These are phyloP conservation scores for Yarrowia sp. DNA, from an alignment of 805 yeast genomes.

Conservation along the genomic window DNA sequence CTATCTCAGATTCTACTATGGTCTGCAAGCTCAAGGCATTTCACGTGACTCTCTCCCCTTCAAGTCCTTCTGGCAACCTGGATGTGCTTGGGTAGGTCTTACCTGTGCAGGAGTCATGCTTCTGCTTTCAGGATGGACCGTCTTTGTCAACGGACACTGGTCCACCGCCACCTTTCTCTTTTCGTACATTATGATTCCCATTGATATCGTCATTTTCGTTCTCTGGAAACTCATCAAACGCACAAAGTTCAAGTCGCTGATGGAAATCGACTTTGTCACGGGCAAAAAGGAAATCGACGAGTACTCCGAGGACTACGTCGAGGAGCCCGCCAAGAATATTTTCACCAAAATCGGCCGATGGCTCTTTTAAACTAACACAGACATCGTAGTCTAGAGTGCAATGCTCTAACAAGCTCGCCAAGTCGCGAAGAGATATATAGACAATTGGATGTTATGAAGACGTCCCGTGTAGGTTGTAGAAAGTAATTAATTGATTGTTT, in stretches of 20 bases:
- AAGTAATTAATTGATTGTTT: too few species aligned
- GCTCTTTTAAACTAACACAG: constrained; percentile 16
- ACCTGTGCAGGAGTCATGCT: constrained; percentile 51
- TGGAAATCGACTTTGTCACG: constrained; percentile 52
- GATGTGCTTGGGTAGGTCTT: constrained; percentile 51
- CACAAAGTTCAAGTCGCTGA: constrained; percentile 47
- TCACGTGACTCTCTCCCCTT: constrained; percentile 50
- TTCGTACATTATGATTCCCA: constrained; percentile 69
- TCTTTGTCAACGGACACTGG: constrained; percentile 69
- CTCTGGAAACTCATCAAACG: constrained; percentile 54
- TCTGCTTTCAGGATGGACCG: constrained; percentile 65
- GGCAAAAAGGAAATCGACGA: constrained; percentile 59
- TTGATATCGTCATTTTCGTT: constrained; percentile 49
- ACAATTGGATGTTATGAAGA: not conserved
- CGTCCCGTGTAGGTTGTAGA: too few species aligned
- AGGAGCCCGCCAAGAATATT: not conserved
- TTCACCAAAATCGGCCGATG: not conserved
- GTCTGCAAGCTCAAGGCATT: constrained; percentile 53
- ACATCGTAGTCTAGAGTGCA: not conserved
- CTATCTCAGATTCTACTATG: constrained; percentile 61
- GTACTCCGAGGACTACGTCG: constrained; percentile 44
- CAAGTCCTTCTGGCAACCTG: constrained; percentile 61
- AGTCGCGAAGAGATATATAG: constrained; percentile 12
- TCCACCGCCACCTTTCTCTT: constrained; percentile 58
- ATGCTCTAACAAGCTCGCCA: not conserved